These are phyloP conservation scores for Candida silvicultrix DNA, from an alignment of 805 yeast genomes.

Conservation along the genomic window DNA sequence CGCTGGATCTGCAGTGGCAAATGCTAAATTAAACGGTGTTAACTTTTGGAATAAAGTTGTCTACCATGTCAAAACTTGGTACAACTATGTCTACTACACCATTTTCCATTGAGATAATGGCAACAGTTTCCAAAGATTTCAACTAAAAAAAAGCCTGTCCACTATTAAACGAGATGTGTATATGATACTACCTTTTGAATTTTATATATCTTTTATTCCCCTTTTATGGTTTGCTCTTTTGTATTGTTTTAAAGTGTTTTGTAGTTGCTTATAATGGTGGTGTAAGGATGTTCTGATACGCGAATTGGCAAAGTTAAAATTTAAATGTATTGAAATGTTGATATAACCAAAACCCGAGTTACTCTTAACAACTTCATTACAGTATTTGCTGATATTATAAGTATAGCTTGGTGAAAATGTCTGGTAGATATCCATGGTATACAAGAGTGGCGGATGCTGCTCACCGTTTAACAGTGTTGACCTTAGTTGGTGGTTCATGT, in stretches of 20 bases:
- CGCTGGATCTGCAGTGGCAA: neutral
- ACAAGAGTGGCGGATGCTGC: slow-evolving; percentile 64
- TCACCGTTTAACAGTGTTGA: slow-evolving; percentile 66
- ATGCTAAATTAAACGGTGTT: slow-evolving; percentile 6
- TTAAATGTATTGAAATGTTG: too few relatives aligned
- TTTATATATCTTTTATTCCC: too few relatives aligned
- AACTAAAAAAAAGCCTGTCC: too few relatives aligned
- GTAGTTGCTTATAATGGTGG: too few relatives aligned
- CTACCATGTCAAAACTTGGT: slow-evolving; percentile 4
- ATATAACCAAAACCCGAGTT: too few relatives aligned
- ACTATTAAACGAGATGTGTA: neutral
- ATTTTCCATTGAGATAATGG: slow-evolving; percentile 1
- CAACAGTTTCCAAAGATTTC: too few relatives aligned
- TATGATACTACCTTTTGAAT: neutral
- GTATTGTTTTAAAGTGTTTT: too few relatives aligned
- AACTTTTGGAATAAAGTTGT: slow-evolving; percentile 6
- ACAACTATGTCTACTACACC: slow-evolving; percentile 5
- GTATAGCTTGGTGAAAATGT: slow-evolving; percentile 24
- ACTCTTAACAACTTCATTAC: neutral
- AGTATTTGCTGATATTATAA: neutral
- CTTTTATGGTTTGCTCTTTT: too few relatives aligned
- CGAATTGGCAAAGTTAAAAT: too few relatives aligned
- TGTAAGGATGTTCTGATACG: too few relatives aligned
- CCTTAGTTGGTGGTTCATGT: slow-evolving; percentile 50
- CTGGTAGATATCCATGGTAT: slow-evolving; percentile 62